Base-by-base conservation (phyloP, 208 protist species). In the Crithidia fasciculata region DNA sequence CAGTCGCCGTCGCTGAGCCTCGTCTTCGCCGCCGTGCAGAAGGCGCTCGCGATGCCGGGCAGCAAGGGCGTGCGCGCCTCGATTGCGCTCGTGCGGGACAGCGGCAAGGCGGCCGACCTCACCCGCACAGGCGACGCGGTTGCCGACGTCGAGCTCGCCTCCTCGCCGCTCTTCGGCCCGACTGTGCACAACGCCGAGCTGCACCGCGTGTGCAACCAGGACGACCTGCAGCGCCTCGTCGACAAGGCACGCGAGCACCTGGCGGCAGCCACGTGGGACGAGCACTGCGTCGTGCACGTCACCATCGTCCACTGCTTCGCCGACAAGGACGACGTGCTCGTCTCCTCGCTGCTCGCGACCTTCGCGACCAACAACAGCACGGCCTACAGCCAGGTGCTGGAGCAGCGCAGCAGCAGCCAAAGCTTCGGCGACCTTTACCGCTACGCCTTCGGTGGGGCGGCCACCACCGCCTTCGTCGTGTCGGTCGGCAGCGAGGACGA, bases 361-460 rank as follows among this genome's bases (percentile, higher is more conserved):
- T 67, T 88, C 19, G 61, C 80, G 4, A 44, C 75, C 10, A 61
- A 64, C 37, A 81, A 70, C 54, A 58, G 52, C 45, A 54, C 41
- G 49, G 18, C 76, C 8, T 81, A 89, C 36, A 67, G 54, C 52
- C 43, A 74, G 44, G 69, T 83, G 64, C 49, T 78, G 56, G 50
- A 78, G 47, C 75, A 72, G 37, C 47, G 53, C 53, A 18, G 59
- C 45, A 53, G 36, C 47, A 59, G 43, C 45, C 71, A 45, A 50
- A n/a, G 28, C 19, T 59, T 83, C 39, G 19, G 49, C 3, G 72
- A 84, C 8, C 62, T 88, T 43, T 86, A 81, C 70, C 82, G 81
- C 69, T 86, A 89, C 56, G 87, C 79, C 53, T 77, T 92, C 49
- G 87, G 87, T 53, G 87, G 87, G n/a, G 78, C 71, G 15, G 72